Evolutionary conservation across 805 yeast genomes (phyloP).

Genomic region (Wickerhamomyces subpelliculosus): DNA sequence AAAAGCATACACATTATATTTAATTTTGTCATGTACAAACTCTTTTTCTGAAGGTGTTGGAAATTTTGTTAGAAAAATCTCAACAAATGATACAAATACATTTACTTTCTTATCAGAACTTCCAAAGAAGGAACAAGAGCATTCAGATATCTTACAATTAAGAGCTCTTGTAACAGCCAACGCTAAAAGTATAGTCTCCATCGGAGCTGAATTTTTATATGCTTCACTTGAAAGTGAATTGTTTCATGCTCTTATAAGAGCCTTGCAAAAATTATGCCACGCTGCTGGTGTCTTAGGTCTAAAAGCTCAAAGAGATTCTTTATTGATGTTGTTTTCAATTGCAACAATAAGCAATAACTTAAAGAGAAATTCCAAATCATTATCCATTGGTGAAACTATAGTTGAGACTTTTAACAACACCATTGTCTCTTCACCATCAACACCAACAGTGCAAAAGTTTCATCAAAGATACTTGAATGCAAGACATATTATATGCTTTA

Average conservation of each 20-base stretch:
- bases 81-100: slow-evolving; percentile 16
- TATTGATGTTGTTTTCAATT: slow-evolving; percentile 37
- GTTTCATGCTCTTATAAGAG: slow-evolving; percentile 60
- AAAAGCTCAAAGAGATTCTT: slow-evolving; percentile 48
- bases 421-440: slow-evolving; percentile 6
- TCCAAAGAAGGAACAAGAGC: slow-evolving; percentile 6
- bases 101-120: slow-evolving; percentile 10
- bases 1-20: slow-evolving; percentile 49
- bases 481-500: slow-evolving; percentile 65
- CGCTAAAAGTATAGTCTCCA: slow-evolving; percentile 33
- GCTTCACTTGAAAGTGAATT: slow-evolving; percentile 64
- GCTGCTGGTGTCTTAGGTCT: slow-evolving; percentile 72
- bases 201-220: slow-evolving; percentile 48
- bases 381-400: slow-evolving; percentile 42
- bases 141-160: slow-evolving; percentile 7
- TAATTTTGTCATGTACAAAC: slow-evolving; percentile 48
- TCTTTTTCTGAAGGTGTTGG: slow-evolving; percentile 66
- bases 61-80: slow-evolving; percentile 37
- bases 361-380: slow-evolving; percentile 24
- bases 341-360: slow-evolving; percentile 37
- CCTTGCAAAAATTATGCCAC: slow-evolving; percentile 77
- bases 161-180: slow-evolving; percentile 26
- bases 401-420: slow-evolving; percentile 34
- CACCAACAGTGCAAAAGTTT: slow-evolving; percentile 6
- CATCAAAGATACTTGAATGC: slow-evolving; percentile 47